phyloP scores from a whole-genome alignment of 2,329 filamentous ascomycete genomes.

The Juglanconis juglandina region DNA sequence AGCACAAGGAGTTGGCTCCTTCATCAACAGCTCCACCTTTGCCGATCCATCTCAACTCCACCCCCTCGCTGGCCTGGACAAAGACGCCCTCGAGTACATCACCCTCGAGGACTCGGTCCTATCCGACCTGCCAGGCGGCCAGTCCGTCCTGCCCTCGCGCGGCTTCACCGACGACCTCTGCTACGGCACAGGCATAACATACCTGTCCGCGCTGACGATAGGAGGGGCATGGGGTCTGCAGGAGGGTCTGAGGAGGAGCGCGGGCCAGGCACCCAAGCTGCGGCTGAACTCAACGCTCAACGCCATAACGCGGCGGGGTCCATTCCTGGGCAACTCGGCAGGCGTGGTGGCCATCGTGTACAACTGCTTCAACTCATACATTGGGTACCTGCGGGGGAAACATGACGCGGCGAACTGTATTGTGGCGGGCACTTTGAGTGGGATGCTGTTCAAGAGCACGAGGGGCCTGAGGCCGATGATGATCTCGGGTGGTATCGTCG shows the following conservation, averaged over 20 bases:
- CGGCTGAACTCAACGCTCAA: constrained; percentile 93
- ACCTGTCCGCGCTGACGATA: constrained; percentile 78
- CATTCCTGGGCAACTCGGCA: constrained; percentile 93
- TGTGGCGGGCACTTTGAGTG: constrained; percentile 78
- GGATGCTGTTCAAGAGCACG: constrained; percentile 96
- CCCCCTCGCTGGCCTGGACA: constrained; percentile 87
- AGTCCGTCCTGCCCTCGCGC: constrained; percentile 86
- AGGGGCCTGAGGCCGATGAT: constrained; percentile 86
- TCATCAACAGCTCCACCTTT: constrained; percentile 72
- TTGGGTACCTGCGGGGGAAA: constrained; percentile 76
- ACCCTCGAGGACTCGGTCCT: constrained; percentile 88
- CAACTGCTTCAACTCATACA: constrained; percentile 84
- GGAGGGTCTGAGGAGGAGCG: constrained; percentile 81
- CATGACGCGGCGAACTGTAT: constrained; percentile 91
- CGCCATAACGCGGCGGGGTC: constrained; percentile 85
- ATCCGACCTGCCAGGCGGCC: constrained; percentile 78
- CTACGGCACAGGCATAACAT: constrained; percentile 94
- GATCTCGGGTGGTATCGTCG: constrained; percentile 89
- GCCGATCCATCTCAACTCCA: constrained; percentile 87
- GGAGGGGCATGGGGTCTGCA: constrained; percentile 91
- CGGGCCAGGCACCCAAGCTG: constrained; percentile 77
- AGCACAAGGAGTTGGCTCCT: constrained; percentile 79
- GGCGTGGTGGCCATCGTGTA: constrained; percentile 95
- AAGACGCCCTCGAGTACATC: constrained; percentile 91
- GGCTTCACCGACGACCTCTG: constrained; percentile 98